These are phyloP conservation scores for Trichophyton mentagrophytes DNA, from an alignment of 2,329 filamentous ascomycete genomes.

Conservation along the genomic window DNA sequence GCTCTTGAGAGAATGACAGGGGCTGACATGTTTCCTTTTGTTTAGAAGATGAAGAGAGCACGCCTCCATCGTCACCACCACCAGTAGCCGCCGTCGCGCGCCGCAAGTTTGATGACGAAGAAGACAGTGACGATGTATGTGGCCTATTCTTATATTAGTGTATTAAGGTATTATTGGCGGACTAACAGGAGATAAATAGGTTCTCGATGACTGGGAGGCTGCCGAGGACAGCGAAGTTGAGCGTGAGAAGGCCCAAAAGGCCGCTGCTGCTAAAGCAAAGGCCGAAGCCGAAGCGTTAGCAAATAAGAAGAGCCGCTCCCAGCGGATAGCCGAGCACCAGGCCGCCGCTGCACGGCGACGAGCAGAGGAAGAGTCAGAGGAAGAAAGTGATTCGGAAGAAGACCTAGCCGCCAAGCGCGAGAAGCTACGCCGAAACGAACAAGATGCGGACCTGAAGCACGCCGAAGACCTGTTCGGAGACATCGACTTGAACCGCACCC, in stretches of 20 bases:
- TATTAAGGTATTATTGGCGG: not conserved
- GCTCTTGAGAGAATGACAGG: constrained; percentile 2
- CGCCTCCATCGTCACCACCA: constrained; percentile 36
- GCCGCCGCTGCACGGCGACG: constrained; percentile 48
- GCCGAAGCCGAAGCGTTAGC: constrained; percentile 78
- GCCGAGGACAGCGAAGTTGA: constrained; percentile 95
- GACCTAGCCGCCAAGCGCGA: constrained; percentile 59
- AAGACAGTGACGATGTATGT: constrained; percentile 66
- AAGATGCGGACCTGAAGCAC: constrained; percentile 78
- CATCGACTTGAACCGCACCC: constrained; percentile 53
- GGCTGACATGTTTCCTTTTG: constrained; percentile 1
- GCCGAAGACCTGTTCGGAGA: constrained; percentile 82
- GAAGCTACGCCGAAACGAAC: constrained; percentile 64
- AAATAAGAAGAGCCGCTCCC: constrained; percentile 76
- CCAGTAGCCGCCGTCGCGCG: constrained; percentile 37
- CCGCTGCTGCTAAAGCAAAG: constrained; percentile 72
- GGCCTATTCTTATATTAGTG: constrained; percentile 8
- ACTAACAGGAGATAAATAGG: constrained; percentile 37
- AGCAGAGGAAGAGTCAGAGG: constrained; percentile 45
- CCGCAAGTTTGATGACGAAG: constrained; percentile 83
- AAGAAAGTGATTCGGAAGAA: constrained; percentile 50
- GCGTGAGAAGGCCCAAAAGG: constrained; percentile 86
- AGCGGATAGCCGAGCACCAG: constrained; percentile 72
- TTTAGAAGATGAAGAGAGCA: constrained; percentile 40
- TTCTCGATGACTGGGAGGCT: constrained; percentile 93